These are phyloP conservation scores for Arbutus unedo DNA, from an alignment of 148 eudicot genomes.

Conservation along the genomic window DNA sequence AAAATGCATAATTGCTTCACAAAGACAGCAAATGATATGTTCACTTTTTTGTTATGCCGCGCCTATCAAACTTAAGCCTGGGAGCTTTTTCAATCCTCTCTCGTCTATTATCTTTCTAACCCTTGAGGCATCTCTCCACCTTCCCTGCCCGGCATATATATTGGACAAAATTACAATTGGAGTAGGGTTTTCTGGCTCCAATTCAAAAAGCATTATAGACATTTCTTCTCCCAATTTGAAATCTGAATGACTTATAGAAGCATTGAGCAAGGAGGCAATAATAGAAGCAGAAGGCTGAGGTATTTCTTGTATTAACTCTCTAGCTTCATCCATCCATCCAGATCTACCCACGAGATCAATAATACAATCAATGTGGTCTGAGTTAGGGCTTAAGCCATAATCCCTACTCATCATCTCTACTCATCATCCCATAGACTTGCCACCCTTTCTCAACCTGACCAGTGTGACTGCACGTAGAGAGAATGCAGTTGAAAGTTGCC, in stretches of 20 bases:
- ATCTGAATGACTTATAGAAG: conserved; percentile 51
- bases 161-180: conserved; percentile 61
- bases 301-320: conserved; percentile 34
- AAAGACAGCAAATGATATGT: not conserved
- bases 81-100: conserved; percentile 44
- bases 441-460: conserved; percentile 57
- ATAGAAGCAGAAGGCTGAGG: conserved; percentile 45
- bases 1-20: too few relatives aligned
- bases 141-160: conserved; percentile 63
- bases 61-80: conserved; percentile 42
- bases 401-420: conserved; percentile 43
- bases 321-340: conserved; percentile 68
- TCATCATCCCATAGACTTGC: conserved; percentile 55
- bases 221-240: conserved; percentile 51
- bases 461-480: conserved; percentile 64
- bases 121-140: conserved; percentile 68
- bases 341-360: conserved; percentile 65
- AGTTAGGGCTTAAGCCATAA: conserved; percentile 49
- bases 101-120: conserved; percentile 47
- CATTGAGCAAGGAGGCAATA: conserved; percentile 64
- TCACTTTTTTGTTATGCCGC: conserved; percentile 22
- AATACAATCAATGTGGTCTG: conserved; percentile 54
- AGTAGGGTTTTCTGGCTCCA: conserved; percentile 55
- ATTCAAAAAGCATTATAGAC: conserved; percentile 44
- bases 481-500: conserved; percentile 51